phyloP scores from a whole-genome alignment of 768 basidiomycete species.

The Imleria badia region DNA sequence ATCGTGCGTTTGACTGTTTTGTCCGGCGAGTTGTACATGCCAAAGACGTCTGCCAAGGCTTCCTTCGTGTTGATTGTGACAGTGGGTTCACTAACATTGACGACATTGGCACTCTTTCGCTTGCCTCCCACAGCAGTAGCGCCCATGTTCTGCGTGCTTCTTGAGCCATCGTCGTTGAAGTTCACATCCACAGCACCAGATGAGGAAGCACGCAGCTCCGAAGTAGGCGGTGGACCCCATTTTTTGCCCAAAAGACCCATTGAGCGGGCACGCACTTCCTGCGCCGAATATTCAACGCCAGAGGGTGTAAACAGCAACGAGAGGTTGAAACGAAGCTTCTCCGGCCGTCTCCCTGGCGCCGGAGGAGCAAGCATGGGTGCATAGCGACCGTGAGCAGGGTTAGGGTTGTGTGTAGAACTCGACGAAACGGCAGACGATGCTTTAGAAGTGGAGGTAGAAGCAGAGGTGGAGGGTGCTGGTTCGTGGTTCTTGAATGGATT shows the following conservation, averaged over 20 bases:
- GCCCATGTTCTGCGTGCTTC: conserved; percentile 41
- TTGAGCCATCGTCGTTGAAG: conserved; percentile 60
- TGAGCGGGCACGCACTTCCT: conserved; percentile 78
- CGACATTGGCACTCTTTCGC: conserved; percentile 44
- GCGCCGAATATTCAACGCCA: conserved; percentile 78
- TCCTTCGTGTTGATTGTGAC: conserved; percentile 98
- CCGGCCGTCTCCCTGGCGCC: conserved; percentile 65
- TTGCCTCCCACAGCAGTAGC: conserved; percentile 29
- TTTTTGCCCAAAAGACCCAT: conserved; percentile 84
- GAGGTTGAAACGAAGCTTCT: conserved; percentile 69
- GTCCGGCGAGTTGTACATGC: conserved; percentile 93
- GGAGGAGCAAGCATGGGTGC: conserved; percentile 73
- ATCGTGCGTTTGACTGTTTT: conserved; percentile 57
- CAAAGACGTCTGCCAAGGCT: conserved; percentile 90
- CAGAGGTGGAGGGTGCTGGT: conserved; percentile 32
- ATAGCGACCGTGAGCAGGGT: conserved; percentile 47
- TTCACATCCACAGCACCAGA: conserved; percentile 45
- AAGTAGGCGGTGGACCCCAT: conserved; percentile 68
- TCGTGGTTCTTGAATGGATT: conserved; percentile 39
- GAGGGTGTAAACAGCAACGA: conserved; percentile 72
- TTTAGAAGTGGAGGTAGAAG: conserved; percentile 30
- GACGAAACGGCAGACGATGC: conserved; percentile 22
- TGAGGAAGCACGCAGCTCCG: conserved; percentile 35
- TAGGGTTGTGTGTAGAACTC: conserved; percentile 40
- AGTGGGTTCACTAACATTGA: conserved; percentile 64